Conservation (phyloP, 78 protist species). For the Dictyostelium discoideum region dicty_2.7 NC_007089.4:1193001-1193500, state of each 20-base stretch:
- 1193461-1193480: neutral
- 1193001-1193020: slow-evolving; percentile 2
- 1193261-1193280: neutral
- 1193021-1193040: neutral
- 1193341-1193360: slow-evolving; percentile 1
- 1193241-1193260: neutral
- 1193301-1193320: neutral
- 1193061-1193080: neutral
- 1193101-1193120: neutral
- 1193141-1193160: neutral
- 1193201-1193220: slow-evolving; percentile 4
- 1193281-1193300: neutral
- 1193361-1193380: neutral
- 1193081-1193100: neutral
- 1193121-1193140: neutral
- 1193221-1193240: neutral
- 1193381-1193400: neutral
- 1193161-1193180: neutral
- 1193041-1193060: slow-evolving; percentile 1
- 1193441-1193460: neutral
- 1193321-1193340: neutral
- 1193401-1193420: neutral
- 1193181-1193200: neutral
- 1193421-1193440: neutral
- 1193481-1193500: slow-evolving; percentile 4